phyloP scores from a whole-genome alignment of 2,329 filamentous ascomycete species.

The Exophiala sp. region DNA sequence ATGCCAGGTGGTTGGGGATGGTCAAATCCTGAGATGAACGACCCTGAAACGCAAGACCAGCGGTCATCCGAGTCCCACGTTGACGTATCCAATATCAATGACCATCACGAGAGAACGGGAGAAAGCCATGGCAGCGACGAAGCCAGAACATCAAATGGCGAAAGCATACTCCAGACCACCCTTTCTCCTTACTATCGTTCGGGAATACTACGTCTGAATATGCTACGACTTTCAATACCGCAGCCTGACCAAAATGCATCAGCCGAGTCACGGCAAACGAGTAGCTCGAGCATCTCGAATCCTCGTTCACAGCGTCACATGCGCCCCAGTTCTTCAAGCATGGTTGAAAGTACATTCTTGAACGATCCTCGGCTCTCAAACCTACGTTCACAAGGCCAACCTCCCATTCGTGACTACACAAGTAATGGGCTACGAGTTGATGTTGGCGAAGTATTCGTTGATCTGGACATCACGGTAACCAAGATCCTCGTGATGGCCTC shows the following conservation, averaged over 20 bases:
- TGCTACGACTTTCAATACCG: slow-evolving; percentile 9
- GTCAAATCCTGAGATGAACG: slow-evolving; percentile 1
- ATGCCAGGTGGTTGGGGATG: slow-evolving; percentile 24
- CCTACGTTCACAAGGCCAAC: neutral
- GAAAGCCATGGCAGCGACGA: neutral
- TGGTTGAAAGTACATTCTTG: slow-evolving; percentile 15
- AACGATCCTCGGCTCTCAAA: slow-evolving; percentile 9
- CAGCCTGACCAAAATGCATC: slow-evolving; percentile 4
- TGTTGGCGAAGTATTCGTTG: slow-evolving; percentile 17
- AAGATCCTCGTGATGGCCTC: slow-evolving; percentile 17
- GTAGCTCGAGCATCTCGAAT: no score
- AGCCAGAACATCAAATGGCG: slow-evolving; percentile 8
- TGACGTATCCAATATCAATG: neutral
- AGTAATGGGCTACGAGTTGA: slow-evolving; percentile 7
- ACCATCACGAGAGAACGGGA: neutral
- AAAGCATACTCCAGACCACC: slow-evolving; percentile 16
- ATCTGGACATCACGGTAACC: slow-evolving; percentile 22
- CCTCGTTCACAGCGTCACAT: neutral
- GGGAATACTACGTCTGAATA: slow-evolving; percentile 15
- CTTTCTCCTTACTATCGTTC: slow-evolving; percentile 20
- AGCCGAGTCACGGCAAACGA: neutral
- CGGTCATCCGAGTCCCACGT: neutral
- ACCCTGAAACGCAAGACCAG: neutral
- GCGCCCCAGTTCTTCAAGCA: slow-evolving; percentile 1
- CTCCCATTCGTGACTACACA: neutral